Percentiles rank a stretch among this genome's conserved stretches.
These are phyloP conservation scores for Lactarius akahatsu DNA, from an alignment of 768 basidiomycete genomes.

Conservation along the genomic window DNA sequence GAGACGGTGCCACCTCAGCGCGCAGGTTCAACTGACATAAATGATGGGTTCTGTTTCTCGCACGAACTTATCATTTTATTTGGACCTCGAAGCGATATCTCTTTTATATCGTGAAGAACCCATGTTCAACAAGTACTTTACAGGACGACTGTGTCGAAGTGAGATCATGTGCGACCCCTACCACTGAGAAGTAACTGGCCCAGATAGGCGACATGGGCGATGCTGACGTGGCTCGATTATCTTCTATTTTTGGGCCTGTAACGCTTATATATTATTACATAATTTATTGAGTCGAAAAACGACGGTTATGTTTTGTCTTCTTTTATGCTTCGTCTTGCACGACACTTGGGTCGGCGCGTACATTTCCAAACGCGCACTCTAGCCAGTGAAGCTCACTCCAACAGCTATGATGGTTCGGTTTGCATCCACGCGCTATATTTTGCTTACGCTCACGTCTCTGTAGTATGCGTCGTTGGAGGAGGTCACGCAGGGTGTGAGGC, in stretches of 20 bases:
- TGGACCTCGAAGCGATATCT: neutral
- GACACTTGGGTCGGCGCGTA: slow-evolving; percentile 8
- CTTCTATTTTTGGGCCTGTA: neutral
- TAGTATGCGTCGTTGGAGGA: slow-evolving; percentile 85
- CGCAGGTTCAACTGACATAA: neutral
- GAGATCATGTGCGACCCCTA: too few relatives aligned
- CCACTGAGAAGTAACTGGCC: too few relatives aligned
- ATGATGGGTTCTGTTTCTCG: neutral
- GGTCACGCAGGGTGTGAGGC: slow-evolving; percentile 95
- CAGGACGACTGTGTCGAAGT: neutral
- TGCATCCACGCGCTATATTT: neutral
- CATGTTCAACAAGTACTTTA: neutral
- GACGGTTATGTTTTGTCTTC: neutral
- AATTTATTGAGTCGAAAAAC: neutral
- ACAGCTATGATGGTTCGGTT: slow-evolving; percentile 20
- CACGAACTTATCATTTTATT: neutral
- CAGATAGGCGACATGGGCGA: too few relatives aligned
- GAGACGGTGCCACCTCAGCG: neutral
- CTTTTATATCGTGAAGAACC: neutral
- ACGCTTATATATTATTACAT: neutral
- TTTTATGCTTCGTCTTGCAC: slow-evolving; percentile 19
- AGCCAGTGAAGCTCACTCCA: neutral
- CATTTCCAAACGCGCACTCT: slow-evolving; percentile 9
- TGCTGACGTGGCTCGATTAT: too few relatives aligned
- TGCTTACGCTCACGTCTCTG: slow-evolving; percentile 4